Base-by-base conservation (phyloP, 208 protist genomes). In the Herpetomonas tarakana region DNA sequence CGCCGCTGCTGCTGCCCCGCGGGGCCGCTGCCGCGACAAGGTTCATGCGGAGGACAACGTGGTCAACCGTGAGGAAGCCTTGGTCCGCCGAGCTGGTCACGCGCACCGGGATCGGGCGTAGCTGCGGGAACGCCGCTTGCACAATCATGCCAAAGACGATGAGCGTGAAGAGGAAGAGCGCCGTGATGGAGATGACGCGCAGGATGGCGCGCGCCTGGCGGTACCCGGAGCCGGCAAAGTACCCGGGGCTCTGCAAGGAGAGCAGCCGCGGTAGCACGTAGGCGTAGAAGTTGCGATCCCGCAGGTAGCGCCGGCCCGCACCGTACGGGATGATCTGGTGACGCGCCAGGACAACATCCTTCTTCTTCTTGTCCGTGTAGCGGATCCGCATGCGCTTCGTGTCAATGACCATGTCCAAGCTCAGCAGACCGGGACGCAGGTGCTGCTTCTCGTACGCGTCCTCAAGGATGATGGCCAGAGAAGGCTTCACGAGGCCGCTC, bases 21-120 rank as follows among this genome's bases (percentile, higher is more conserved):
- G 47, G n/a, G 22, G 30, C 27, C 12, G 4, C 50, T 25, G 31
- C 47, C 28, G 83, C 82, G 19, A 86, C 44, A n/a, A 93, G 62
- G 58, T 86, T 72, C 76, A 91, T 82, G 35, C 73, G 74, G 29
- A 89, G 53, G n/a, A 93, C 74, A 65, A 93, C 83, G 66, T 93
- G 86, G 64, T 93, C 81, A 28, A 93, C 76, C 19, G 67, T 74
- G 21, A 91, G 77, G 29, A 64, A 27, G 60, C 71, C 74, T 44
- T 67, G 64, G 44, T 85, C 62, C 7, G 62, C 64, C 16, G 81
- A 64, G 16, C 67, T 52, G 22, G 61, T 58, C 46, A 81, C 74
- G 16, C 68, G 72, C 65, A 94, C 83, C n/a, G 84, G 82, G 46
- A 86, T 66, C 35, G 82, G 77, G 3, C 78, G 81, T 39, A 90